Evolutionary conservation across 768 basidiomycete species (phyloP).

Genomic region (Mycena maculata): DNA sequence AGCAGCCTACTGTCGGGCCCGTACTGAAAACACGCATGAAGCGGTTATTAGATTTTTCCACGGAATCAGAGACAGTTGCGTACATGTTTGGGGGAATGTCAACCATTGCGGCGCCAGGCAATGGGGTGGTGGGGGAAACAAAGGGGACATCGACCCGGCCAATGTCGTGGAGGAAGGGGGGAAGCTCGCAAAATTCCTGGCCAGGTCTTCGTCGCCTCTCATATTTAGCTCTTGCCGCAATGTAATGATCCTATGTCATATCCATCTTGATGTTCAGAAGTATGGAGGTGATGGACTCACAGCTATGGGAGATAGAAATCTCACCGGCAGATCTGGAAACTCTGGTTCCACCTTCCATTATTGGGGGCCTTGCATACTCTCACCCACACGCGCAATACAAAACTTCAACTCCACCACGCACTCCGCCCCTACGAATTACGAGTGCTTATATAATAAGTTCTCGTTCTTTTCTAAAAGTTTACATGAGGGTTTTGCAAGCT

Average conservation of each 20-base stretch:
- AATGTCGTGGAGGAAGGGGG: constrained; percentile 19
- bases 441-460: no score
- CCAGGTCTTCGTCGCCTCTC: constrained; percentile 15
- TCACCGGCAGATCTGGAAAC: neutral
- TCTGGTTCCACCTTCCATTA: neutral
- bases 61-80: constrained; percentile 10
- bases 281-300: constrained; percentile 14
- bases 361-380: no score
- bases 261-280: constrained; percentile 22
- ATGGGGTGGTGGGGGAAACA: constrained; percentile 11
- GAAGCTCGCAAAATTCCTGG: constrained; percentile 7
- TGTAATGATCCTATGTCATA: constrained; percentile 6
- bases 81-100: constrained; percentile 12
- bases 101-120: constrained; percentile 20
- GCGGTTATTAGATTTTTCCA: constrained; percentile 4
- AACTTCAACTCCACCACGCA: no score
- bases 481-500: no score
- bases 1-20: constrained; percentile 24
- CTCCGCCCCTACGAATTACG: no score
- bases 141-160: constrained; percentile 20
- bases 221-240: constrained; percentile 20
- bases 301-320: constrained; percentile 8
- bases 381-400: no score
- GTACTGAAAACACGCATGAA: constrained; percentile 6
- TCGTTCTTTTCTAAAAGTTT: no score